Evolutionary conservation across 2,329 filamentous ascomycete genomes (phyloP), one percentile per base, ranked within the genome.

Genomic region (Aspergillus persii): DNA sequence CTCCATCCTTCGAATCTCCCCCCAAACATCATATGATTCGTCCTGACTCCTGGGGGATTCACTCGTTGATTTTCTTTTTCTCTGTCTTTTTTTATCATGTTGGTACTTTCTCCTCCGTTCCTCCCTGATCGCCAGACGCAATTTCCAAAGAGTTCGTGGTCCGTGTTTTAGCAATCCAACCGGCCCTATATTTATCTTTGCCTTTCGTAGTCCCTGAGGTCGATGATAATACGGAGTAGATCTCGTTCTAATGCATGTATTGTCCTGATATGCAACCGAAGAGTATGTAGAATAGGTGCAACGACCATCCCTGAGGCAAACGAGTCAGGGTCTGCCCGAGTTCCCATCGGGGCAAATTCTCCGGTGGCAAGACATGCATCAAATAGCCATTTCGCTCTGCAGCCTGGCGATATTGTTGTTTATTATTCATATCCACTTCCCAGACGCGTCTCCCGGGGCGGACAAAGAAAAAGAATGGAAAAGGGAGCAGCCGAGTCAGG

Each of bases 121-220:
- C 18, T 23, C 18, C 18, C 18, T 46, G 61, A 63, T 65, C 53
- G 54, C 47, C 59, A 33, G 27, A 18, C 23, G 48, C 36, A 57
- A 63, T 64, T 59, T 63, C 61, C 62, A 48, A 55, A 50, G 55
- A 64, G 57, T 58, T 55, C 54, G 30, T 66, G 61, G 63, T 65
- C 63, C 55, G 62, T 65, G 64, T 65, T 64, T 60, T 58, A 62
- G 51, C 18, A 52, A 9, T 51, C 44, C 39, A 49, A 39, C 41
- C 41, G 18, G 18, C 53, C 27, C 27, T 30, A 53, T 33, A 47
- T 41, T 53, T 29, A 31, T 54, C 53, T 33, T 53, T 29, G 26
- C 48, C 53, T 33, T 33, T 33, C 39, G 31, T 56, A 41, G 33
- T 12, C 15, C 9, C 33, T 23, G 18, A 23, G 33, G 33, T 36